Percentiles rank a stretch among this genome's conserved stretches.
Conservation (phyloP, 2,329 filamentous ascomycete species). For the Fusarium domesticum region DNA sequence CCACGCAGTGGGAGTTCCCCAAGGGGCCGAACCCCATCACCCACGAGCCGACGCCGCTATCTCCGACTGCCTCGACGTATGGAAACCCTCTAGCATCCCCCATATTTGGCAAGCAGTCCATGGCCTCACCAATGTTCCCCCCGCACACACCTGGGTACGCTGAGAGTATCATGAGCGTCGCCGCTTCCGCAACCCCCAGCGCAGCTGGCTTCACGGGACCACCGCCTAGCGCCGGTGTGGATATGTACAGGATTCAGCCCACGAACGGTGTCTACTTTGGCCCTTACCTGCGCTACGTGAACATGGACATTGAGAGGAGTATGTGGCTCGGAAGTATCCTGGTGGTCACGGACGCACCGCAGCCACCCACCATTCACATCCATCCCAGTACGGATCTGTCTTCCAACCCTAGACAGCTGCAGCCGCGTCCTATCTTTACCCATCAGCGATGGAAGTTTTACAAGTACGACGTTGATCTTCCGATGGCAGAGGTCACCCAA, state of each 20-base stretch:
- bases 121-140: constrained; percentile 79
- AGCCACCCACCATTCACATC: constrained; percentile 93
- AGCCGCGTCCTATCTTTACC: constrained; percentile 75
- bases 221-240: constrained; percentile 83
- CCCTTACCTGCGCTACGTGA: constrained; percentile 90
- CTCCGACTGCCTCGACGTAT: constrained; percentile 74
- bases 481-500: constrained; percentile 81
- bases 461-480: constrained; percentile 85
- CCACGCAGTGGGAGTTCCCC: constrained; percentile 98
- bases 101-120: constrained; percentile 52
- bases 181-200: constrained; percentile 69
- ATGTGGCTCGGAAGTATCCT: constrained; percentile 92
- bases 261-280: constrained; percentile 98
- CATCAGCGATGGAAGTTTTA: constrained; percentile 97
- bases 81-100: constrained; percentile 71
- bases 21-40: constrained; percentile 90
- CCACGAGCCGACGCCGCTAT: constrained; percentile 77
- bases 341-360: constrained; percentile 83
- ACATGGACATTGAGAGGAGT: constrained; percentile 92
- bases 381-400: constrained; percentile 88
- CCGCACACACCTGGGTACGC: constrained; percentile 82
- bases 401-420: constrained; percentile 85
- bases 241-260: constrained; percentile 88
- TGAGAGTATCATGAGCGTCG: constrained; percentile 80
- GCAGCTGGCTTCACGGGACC: constrained; percentile 82